Conservation (phyloP, 148 eudicot genomes). For the Rhododendron simsii region DNA sequence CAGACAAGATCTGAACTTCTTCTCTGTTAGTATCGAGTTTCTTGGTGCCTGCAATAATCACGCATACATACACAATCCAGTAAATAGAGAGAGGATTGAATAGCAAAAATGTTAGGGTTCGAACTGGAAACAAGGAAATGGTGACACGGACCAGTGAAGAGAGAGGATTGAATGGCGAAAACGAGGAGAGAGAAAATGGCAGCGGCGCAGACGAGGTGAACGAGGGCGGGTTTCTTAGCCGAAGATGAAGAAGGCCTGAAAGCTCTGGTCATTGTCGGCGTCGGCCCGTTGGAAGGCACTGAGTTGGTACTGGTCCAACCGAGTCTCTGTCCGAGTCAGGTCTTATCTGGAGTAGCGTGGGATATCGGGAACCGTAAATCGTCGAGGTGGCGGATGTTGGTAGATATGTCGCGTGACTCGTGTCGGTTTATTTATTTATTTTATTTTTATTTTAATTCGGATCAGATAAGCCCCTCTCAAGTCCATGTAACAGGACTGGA, state of each 20-base stretch:
- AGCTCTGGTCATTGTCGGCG: slow-evolving; percentile 13
- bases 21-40: slow-evolving; percentile 15
- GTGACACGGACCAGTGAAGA: slow-evolving; percentile 33
- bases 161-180: slow-evolving; percentile 53
- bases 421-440: too few species aligned
- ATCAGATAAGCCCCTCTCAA: too few species aligned
- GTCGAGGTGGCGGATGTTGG: background rate
- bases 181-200: slow-evolving; percentile 59
- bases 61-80: background rate
- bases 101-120: background rate
- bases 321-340: background rate
- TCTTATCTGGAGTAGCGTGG: background rate
- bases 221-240: slow-evolving; percentile 27
- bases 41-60: slow-evolving; percentile 27
- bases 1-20: slow-evolving; percentile 43
- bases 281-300: background rate
- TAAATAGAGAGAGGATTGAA: background rate
- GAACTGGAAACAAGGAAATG: background rate
- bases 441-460: too few species aligned
- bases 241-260: slow-evolving; percentile 1
- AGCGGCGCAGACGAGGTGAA: slow-evolving; percentile 54
- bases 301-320: background rate
- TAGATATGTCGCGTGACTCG: background rate
- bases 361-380: background rate
- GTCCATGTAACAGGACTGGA: background rate